Percentiles rank a stretch among this genome's conserved stretches.
Conservation (phyloP, 1,139 yeast species). For the Nakaseomyces glabratus region DNA sequence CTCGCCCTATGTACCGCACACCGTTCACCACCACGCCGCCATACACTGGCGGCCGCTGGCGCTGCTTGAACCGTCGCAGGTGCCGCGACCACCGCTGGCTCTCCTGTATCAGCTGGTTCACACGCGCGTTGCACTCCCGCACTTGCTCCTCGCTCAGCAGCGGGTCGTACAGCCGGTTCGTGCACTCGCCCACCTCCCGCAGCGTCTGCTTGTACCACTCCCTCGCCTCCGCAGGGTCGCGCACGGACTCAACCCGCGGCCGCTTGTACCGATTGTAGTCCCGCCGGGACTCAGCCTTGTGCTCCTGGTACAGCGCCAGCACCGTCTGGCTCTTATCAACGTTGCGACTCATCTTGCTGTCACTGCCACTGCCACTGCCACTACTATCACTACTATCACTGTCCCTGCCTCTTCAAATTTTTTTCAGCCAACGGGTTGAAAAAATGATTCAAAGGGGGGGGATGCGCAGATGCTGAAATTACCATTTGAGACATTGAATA, state of each 20-base stretch:
- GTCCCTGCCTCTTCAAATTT: no score
- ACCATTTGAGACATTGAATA: no score
- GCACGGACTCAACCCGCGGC: conserved; percentile 51
- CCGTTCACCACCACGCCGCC: conserved; percentile 33
- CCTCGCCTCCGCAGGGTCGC: conserved; percentile 74
- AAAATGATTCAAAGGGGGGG: no score
- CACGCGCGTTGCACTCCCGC: conserved; percentile 66
- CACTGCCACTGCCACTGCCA: no score
- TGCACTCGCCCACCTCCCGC: conserved; percentile 52
- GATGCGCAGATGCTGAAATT: no score
- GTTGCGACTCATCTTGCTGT: no score
- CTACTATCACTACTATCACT: no score
- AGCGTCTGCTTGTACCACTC: conserved; percentile 62
- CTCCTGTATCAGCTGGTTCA: conserved; percentile 61
- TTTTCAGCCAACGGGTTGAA: no score
- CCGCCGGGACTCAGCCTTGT: conserved; percentile 45
- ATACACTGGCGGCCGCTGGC: conserved; percentile 16
- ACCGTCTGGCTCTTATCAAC: conserved; percentile 73
- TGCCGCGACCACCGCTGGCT: conserved; percentile 72
- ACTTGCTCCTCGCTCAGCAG: conserved; percentile 51
- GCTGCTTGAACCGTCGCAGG: conserved; percentile 37
- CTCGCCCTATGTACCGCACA: conserved; percentile 74
- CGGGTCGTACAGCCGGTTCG: conserved; percentile 58
- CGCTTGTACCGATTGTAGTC: conserved; percentile 51
- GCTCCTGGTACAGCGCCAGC: conserved; percentile 55